phyloP scores from a whole-genome alignment of 1,139 yeast genomes.

The Blastobotrys malaysiensis region DNA sequence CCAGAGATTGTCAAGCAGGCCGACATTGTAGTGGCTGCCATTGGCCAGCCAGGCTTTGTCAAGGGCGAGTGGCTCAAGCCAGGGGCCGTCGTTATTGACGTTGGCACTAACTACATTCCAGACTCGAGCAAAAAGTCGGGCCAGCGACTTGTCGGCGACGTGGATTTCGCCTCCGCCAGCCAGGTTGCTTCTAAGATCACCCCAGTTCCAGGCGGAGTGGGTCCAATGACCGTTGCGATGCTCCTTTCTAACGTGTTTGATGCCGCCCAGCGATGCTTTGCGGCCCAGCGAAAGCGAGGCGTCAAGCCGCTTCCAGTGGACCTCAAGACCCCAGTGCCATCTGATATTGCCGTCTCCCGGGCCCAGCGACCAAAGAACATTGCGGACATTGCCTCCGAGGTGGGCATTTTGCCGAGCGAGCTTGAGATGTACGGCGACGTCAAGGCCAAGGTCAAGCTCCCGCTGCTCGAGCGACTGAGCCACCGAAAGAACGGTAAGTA shows the following conservation, averaged over 20 bases:
- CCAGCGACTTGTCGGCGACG: constrained; percentile 87
- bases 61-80: constrained; percentile 85
- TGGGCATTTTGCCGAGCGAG: constrained; percentile 76
- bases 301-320: constrained; percentile 58
- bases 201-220: constrained; percentile 99
- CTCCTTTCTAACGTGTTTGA: constrained; percentile 76
- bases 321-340: constrained; percentile 81
- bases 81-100: constrained; percentile 87
- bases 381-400: constrained; percentile 70
- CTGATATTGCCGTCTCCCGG: constrained; percentile 87
- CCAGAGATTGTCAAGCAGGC: constrained; percentile 60
- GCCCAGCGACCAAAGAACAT: constrained; percentile 84
- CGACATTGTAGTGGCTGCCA: constrained; percentile 87
- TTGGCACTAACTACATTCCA: constrained; percentile 85
- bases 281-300: constrained; percentile 27
- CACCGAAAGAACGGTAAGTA: constrained; percentile 76
- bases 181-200: constrained; percentile 71
- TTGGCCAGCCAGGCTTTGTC: constrained; percentile 79
- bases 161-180: constrained; percentile 66
- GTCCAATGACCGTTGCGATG: constrained; percentile 99
- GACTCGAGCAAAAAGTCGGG: constrained; percentile 79
- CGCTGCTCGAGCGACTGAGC: constrained; percentile 64
- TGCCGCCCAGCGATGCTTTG: constrained; percentile 57
- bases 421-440: constrained; percentile 85
- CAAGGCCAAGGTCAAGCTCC: constrained; percentile 84